These are phyloP conservation scores for Plasmodium cynomolgi DNA, from an alignment of 169 alveolate genomes.

Conservation along the genomic window DNA sequence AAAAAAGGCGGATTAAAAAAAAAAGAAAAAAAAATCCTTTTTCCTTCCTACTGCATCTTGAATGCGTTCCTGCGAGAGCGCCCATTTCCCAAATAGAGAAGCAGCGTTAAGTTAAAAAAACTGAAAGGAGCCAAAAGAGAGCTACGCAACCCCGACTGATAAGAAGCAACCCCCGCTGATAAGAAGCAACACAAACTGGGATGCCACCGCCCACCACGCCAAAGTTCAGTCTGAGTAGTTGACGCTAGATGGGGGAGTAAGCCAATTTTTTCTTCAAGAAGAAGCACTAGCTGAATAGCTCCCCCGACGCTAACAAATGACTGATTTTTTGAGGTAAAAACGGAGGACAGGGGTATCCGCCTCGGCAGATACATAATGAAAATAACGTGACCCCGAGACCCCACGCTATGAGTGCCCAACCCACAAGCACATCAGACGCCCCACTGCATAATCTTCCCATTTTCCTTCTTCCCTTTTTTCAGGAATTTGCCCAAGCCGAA, in stretches of 20 bases:
- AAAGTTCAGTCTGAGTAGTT: background rate
- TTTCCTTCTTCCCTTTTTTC: background rate
- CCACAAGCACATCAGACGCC: background rate
- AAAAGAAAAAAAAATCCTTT: background rate
- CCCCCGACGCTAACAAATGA: constrained; percentile 12
- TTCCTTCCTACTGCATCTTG: background rate
- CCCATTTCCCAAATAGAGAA: background rate
- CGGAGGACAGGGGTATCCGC: background rate
- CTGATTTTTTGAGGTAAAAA: constrained; percentile 65
- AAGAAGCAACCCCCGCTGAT: too few species aligned
- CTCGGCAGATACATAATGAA: background rate
- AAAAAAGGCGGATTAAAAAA: background rate
- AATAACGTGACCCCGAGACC: background rate
- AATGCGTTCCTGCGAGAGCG: background rate
- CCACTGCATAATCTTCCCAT: background rate
- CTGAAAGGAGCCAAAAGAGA: background rate
- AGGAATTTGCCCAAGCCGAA: constrained; percentile 69
- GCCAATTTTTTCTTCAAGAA: background rate
- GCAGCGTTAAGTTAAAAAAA: background rate
- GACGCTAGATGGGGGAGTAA: background rate
- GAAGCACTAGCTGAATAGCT: background rate
- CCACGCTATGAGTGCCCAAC: background rate
- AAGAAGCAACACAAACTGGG: background rate
- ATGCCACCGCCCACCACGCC: background rate
- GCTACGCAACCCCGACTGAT: background rate